Conservation (phyloP, 306 rosid genomes). For the Rosa chinensis region DNA sequence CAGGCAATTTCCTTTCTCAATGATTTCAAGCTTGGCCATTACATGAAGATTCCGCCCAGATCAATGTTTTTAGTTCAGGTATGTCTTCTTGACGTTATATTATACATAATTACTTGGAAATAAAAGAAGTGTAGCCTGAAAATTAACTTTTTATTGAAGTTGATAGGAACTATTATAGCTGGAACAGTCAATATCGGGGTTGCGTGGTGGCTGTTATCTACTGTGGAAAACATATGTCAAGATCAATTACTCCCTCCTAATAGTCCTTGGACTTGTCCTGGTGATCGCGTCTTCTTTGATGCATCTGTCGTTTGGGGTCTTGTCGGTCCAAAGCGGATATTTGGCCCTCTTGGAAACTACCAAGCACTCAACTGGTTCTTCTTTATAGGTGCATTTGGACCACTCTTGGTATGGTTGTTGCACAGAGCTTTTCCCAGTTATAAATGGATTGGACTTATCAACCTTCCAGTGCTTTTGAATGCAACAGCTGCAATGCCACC, state of each 20-base stretch:
- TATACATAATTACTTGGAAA: background rate
- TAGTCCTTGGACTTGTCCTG: conserved; percentile 41
- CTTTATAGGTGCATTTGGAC: conserved; percentile 31
- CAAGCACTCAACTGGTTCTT: conserved; percentile 36
- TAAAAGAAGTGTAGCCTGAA: background rate
- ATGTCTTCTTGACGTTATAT: background rate
- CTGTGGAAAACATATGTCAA: conserved; percentile 31
- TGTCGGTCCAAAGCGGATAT: conserved; percentile 37
- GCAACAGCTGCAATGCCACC: conserved; percentile 38
- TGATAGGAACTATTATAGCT: conserved; percentile 34
- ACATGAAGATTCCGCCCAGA: conserved; percentile 71
- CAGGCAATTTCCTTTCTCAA: conserved; percentile 56
- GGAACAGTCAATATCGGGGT: conserved; percentile 32
- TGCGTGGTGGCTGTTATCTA: conserved; percentile 37
- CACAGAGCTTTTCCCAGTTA: conserved; percentile 31
- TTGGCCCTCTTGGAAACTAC: conserved; percentile 32
- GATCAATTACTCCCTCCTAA: conserved; percentile 29
- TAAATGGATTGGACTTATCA: conserved; percentile 31
- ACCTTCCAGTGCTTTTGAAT: conserved; percentile 39
- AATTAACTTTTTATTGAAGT: conserved; percentile 11
- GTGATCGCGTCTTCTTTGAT: conserved; percentile 32
- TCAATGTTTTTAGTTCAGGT: conserved; percentile 82
- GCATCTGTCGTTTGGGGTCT: conserved; percentile 39
- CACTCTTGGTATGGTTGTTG: conserved; percentile 30
- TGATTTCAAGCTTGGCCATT: conserved; percentile 71